Conservation (phyloP, 148 eudicot genomes). For the Tetragonia tetragonoides region DNA sequence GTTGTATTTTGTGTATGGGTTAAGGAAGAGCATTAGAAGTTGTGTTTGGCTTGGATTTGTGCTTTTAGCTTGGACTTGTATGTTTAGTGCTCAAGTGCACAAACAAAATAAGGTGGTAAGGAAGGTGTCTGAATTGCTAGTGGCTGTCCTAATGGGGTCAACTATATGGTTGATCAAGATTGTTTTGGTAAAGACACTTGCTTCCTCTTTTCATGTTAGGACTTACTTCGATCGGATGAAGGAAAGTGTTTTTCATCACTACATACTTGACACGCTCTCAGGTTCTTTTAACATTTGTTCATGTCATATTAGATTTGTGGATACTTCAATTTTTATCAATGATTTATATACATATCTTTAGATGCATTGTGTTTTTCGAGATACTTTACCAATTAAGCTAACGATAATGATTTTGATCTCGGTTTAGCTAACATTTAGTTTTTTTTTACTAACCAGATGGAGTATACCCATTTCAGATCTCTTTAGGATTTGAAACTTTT, state of each 20-base stretch:
- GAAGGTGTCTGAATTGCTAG: conserved; percentile 43
- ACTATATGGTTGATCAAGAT: conserved; percentile 71
- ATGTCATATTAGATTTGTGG: neutral
- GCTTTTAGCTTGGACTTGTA: conserved; percentile 54
- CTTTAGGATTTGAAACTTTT: too few species aligned
- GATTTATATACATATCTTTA: too few species aligned
- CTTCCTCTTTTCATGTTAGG: conserved; percentile 73
- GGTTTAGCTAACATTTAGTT: too few species aligned
- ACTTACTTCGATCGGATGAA: conserved; percentile 87
- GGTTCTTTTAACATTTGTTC: conserved; percentile 16
- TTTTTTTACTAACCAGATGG: too few species aligned
- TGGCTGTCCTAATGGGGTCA: conserved; percentile 57
- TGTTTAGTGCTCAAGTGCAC: conserved; percentile 45
- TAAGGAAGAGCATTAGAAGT: conserved; percentile 51
- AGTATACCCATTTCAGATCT: too few species aligned
- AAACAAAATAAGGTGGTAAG: conserved; percentile 32
- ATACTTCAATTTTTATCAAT: too few species aligned
- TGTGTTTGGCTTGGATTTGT: conserved; percentile 68
- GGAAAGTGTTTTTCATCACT: conserved; percentile 73
- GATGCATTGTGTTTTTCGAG: too few species aligned
- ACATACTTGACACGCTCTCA: conserved; percentile 66
- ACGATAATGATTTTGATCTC: too few species aligned
- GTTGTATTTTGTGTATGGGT: conserved; percentile 63
- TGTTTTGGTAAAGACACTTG: conserved; percentile 58
- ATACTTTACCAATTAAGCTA: too few species aligned